Base-by-base conservation (phyloP, 1,284 basidiomycete genomes). In the Takashimella tepidaria region DNA sequence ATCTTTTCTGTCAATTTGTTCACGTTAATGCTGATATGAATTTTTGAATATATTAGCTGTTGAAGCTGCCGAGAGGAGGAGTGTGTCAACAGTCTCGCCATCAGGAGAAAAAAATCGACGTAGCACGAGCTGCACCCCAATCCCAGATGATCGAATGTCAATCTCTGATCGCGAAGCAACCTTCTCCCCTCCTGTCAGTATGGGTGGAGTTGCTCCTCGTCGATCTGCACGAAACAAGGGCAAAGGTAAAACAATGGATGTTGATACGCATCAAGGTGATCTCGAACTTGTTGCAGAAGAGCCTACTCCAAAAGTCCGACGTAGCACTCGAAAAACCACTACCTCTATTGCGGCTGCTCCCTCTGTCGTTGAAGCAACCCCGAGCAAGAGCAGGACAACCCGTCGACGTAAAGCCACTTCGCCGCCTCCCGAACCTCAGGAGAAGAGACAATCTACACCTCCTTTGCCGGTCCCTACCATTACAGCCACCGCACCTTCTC, bases 401-500 rank as follows among this genome's bases (percentile, higher is more conserved):
- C 20, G 23, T 19, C 50, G 54, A 16, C 44, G 50, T 16, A 53
- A 55, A 53, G 22, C 49, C 10, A 45, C 55, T 1, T 48, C 58
- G 8, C 55, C 53, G 0, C 37, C 37, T 13, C 41, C 52, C 16
- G 67, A 71, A 11, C n/a, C n/a, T n/a, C 50, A 56, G 37, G 61
- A 53, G 11, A 61, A 53, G 44, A 40, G 51, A 22, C 41, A 45
- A 19, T 46, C 58, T 0, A 46, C 57, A 13, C 20, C 59, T 16
- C 27, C 60, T 1, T 41, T 54, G 1, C 12, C 56, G 4, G 57
- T 72, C 3, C 72, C 72, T 2, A 61, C 63, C 25, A 66, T 74
- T 50, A 69, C 61, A 8, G 66, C 63, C 41, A 72, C 68, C 6
- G 70, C 69, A 10, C 68, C 72, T 4, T 74, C 72, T 19, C 72